phyloP scores from a whole-genome alignment of 2,329 filamentous ascomycete species.

The Penicillium oxalicum region DNA sequence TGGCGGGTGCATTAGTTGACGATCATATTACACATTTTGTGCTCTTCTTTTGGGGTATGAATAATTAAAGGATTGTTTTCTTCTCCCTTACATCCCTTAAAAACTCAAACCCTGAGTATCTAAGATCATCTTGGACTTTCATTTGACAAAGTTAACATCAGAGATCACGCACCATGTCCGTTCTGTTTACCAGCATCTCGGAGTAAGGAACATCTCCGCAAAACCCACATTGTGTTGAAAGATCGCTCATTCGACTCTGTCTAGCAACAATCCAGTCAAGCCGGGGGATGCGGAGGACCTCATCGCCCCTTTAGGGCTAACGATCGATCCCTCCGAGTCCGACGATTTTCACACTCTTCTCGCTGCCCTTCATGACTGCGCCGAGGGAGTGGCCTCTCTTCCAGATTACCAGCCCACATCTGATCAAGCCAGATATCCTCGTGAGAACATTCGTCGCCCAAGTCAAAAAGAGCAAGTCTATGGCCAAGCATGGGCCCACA shows the following conservation, averaged over 20 bases:
- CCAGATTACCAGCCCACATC: conserved; percentile 45
- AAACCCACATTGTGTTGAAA: not conserved
- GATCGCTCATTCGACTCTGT: not conserved
- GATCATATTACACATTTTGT: too few species aligned
- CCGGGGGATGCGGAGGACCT: conserved; percentile 36
- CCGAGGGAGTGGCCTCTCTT: conserved; percentile 40
- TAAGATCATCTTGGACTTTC: too few species aligned
- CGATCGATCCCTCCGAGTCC: conserved; percentile 33
- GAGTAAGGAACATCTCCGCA: conserved; percentile 11
- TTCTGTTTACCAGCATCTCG: conserved; percentile 27
- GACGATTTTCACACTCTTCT: conserved; percentile 46
- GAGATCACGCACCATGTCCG: conserved; percentile 18
- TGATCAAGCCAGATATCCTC: conserved; percentile 42
- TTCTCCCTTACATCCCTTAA: too few species aligned
- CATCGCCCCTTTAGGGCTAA: conserved; percentile 34
- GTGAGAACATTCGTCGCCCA: conserved; percentile 41
- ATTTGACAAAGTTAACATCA: too few species aligned
- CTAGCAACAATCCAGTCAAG: conserved; percentile 37
- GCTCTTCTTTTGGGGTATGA: too few species aligned
- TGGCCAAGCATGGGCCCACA: conserved; percentile 49
- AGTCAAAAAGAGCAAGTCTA: conserved; percentile 39
- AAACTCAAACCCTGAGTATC: too few species aligned
- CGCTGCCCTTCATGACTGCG: conserved; percentile 49
- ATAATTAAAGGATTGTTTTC: too few species aligned
- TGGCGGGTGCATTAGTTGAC: too few species aligned